Evolutionary conservation across 148 eudicot species (phyloP), one percentile per base, ranked within the genome.

Genomic region (Spergularia marina): DNA sequence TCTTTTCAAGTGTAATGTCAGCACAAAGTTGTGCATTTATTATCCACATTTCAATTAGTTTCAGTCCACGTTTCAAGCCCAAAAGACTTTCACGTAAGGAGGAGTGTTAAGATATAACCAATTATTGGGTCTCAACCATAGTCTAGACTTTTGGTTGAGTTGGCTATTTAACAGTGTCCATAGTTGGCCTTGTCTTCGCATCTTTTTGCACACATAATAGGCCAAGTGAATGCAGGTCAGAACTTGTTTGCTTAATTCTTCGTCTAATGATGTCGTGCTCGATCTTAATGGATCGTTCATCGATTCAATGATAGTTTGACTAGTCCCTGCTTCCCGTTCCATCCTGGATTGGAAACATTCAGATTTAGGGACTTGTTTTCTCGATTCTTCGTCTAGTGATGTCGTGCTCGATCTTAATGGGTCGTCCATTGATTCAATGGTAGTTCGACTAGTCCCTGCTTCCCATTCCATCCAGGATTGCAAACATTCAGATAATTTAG

Each of bases 401-500:
- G 16, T 15, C 23, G 6, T 58, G 49, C 62, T 60, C 5, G 53
- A 56, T 20, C 1, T 23, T 53, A 56, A 55, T 54, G 51, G 23
- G 3, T 36, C 58, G 34, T 68, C 72, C 25, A 70, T 14, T 7
- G 53, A 6, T 16, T 36, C 73, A 0, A 53, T 44, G 49, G 49
- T 44, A 44, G 36, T 30, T 30, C 36, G 36, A 30, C 36, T 30
- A 30, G 49, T 44, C 9, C 49, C 49, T 44, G 1, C 49, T 44
- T 72, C 62, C 65, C 74, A 2, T 30, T 69, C 17, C 36, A 69
- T 69, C 72, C 59, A 21, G 7, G 72, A 69, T 16, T 69, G n/a
- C 14, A 52, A 6, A 21, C 4, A 0, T 20, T 49, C 18, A 10
- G 5, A 16, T n/a, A n/a, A n/a, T 17, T 4, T 16, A 57, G 20